Base-by-base conservation (phyloP, 805 yeast genomes). In the Candida pini region DNA sequence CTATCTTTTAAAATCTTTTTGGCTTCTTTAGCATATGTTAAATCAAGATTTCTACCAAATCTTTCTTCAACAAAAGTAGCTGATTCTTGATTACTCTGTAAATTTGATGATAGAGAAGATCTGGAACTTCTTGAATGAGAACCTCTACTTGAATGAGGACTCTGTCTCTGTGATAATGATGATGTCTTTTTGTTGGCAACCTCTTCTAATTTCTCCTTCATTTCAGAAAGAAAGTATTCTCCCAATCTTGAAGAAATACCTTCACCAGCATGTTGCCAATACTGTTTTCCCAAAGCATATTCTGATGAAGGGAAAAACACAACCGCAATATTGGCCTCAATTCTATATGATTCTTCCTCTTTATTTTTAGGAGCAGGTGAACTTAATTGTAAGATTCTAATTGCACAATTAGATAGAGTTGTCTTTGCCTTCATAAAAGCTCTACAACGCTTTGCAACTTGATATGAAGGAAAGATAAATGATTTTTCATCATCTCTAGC, bases 221-320 rank as follows among this genome's bases (percentile, higher is more conserved):
- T 60, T 53, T 78, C 85, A 40, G 75, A 76, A 39, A 82, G 59
- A 31, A 84, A 77, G 51, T 86, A 92, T 58, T 89, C 96, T 1
- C 88, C 97, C 54, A 80, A 63, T 49, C 97, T 68, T 23, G 96
- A 85, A 12, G 96, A 85, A 18, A 92, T 74, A n/a, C 96, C 96
- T 58, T 90, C 97, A 18, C 99, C 99, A 0, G 95, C 68, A 52
- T 89, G 96, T 57, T 90, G 97, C 98, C 98, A 92, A 62, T 86
- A 92, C 48, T 77, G 77, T 54, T 86, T 88, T 26, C 92, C 89
- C 4, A 83, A 56, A 1, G 74, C 57, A 42, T 68, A 77, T 39
- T 70, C 77, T 3, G 66, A 63, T 2, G 65, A 57, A 2, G 85
- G 85, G 50, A 82, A 84, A 41, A 92, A 79, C n/a, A 88, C 86